Evolutionary conservation across 768 basidiomycete genomes (phyloP), one percentile per base, ranked within the genome.

Genomic region (Lyophyllum decastes): DNA sequence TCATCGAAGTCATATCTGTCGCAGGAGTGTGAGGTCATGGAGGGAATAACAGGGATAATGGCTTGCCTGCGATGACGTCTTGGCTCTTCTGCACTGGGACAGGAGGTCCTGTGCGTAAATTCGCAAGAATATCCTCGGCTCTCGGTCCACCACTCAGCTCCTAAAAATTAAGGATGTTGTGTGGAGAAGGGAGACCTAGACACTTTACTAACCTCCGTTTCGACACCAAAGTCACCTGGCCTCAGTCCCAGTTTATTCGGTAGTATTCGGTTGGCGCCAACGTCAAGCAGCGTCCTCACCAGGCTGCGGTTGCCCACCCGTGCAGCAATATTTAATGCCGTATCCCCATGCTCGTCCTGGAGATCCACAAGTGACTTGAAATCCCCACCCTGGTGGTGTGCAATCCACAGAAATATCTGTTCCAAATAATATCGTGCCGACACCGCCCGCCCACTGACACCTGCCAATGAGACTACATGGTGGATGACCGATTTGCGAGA

Each of bases 321-420:
- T 0, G 96, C 95, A 14, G 96, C 94, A 64, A 98, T 92, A 74
- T 97, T 97, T 66, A 99, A 72, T 7, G 94, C 94, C 0, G 96
- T 98, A 68, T 99, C 97, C 0, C 96, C 97, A 69, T 98, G 89
- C 63, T 92, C 87, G 67, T 99, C 97, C 72, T 94, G 92, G 41
- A 96, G 76, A 71, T 98, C 94, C 11, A 98, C 87, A 50, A 98
- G 73, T 4, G 84, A 87, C 64, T 81, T 80, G 68, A 93, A 94
- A 63, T 89, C 86, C 1, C 88, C 90, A 8, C 80, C 82, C 64
- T 94, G 85, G 58, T 88, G 77, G 55, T 89, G 83, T 17, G 88
- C 93, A 63, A 98, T 84, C 86, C 88, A 94, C 60, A 87, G 81
- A 64, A 98, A 86, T 52, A 98, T 84, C 65, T 89, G 87, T 62